These are phyloP conservation scores for Cryptococcus depauperatus DNA, from an alignment of 1,284 basidiomycete genomes.

Conservation along the genomic window DNA sequence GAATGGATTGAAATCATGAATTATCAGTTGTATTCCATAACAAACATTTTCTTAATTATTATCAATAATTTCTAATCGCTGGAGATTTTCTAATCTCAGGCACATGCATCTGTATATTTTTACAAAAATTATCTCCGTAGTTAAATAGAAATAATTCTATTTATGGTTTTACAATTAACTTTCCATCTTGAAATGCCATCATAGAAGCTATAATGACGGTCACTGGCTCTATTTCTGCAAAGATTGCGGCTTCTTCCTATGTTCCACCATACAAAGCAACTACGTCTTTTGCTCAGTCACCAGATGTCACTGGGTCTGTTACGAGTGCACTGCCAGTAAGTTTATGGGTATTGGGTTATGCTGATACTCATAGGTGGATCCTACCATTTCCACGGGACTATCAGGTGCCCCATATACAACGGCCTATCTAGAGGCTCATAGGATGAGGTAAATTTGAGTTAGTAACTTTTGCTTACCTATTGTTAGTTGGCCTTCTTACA, in stretches of 20 bases:
- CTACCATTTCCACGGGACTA: conserved; percentile 23
- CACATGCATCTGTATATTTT: too few species aligned
- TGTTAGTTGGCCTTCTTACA: conserved; percentile 34
- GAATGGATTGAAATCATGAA: too few species aligned
- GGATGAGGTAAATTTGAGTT: conserved; percentile 35
- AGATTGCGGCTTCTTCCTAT: conserved; percentile 22
- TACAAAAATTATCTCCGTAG: too few species aligned
- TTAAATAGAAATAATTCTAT: not conserved
- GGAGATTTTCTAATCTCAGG: too few species aligned
- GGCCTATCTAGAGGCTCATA: conserved; percentile 37
- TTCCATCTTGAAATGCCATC: too few species aligned
- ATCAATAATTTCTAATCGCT: too few species aligned
- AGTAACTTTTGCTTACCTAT: not conserved
- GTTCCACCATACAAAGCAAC: conserved; percentile 32
- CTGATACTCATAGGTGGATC: conserved; percentile 13
- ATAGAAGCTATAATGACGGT: conserved; percentile 32
- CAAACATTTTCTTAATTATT: too few species aligned
- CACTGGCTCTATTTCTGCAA: conserved; percentile 23
- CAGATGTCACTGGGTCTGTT: conserved; percentile 27
- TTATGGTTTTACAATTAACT: too few species aligned
- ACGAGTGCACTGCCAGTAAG: conserved; percentile 21
- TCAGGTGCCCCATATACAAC: conserved; percentile 29
- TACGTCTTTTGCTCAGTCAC: conserved; percentile 23
- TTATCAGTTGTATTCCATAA: too few species aligned
- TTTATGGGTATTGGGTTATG: not conserved